Base-by-base conservation (phyloP, 768 basidiomycete species). In the Kwoniella dejecticola region DNA sequence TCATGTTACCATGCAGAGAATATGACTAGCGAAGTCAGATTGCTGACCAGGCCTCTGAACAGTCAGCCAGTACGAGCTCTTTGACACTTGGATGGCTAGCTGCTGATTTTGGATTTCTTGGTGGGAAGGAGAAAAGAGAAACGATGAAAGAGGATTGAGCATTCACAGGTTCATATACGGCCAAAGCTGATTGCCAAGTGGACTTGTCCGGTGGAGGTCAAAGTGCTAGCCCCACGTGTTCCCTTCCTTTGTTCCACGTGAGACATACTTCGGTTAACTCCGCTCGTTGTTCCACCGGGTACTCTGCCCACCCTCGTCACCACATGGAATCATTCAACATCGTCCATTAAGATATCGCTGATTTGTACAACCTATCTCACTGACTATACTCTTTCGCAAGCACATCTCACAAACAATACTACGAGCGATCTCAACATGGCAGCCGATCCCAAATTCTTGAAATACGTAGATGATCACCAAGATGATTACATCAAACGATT, bases 401-500 rank as follows among this genome's bases (percentile, higher is more conserved):
- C 40, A 53, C n/a, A n/a, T n/a, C n/a, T n/a, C n/a, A n/a, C n/a
- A 36, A 36, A 15, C 7, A 36, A 36, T 15, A 36, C 7, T 36
- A 7, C 7, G 33, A 36, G 15, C 33, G 33, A 36, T 7, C 33
- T 36, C 33, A 36, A 36, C 33, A 78, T 78, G 76, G 64, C 74
- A 36, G 67, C 76, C 38, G 69, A 79, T 38, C 50, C 72, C 10
- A 52, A 77, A 24, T 79, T 81, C 71, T 69, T 79, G 52, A 72
- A 75, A 42, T 88, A 84, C 68, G 82, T 98, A 76, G 86, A 93
- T 64, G 74, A 81, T 17, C 86, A 95, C 68, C 83, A 87, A 55
- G 82, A 86, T 52, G 79, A 80, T 24, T 94, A 93, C 73, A 89
- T 98, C 62, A 80, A 86, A 63, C 84, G 91, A 47, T 86, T 95